A percentile compares a stretch with the other conserved stretches of the same genome.
These are phyloP conservation scores for Mortierella sp. DNA, from an alignment of 371 early-diverging fungal species.

Conservation along the genomic window DNA sequence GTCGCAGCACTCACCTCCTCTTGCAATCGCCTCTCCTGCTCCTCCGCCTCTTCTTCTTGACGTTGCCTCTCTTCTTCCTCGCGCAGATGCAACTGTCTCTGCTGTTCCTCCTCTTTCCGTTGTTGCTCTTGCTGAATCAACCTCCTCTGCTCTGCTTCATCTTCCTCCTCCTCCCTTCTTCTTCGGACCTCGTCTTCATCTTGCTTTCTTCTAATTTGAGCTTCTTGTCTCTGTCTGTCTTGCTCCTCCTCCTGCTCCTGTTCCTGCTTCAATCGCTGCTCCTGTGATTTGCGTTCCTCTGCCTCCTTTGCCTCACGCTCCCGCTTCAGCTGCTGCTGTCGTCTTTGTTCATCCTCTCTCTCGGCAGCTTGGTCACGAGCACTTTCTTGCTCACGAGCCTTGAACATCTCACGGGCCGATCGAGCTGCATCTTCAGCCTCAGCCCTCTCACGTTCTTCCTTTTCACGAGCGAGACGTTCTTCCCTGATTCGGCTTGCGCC, in stretches of 20 bases:
- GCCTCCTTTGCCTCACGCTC: slow-evolving; percentile 38
- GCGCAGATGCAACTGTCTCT: slow-evolving; percentile 24
- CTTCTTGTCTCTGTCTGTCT: slow-evolving; percentile 48
- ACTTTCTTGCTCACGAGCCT: slow-evolving; percentile 28
- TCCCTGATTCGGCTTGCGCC: slow-evolving; percentile 31
- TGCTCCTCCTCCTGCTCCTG: slow-evolving; percentile 21
- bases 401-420: slow-evolving; percentile 51
- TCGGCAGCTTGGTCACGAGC: slow-evolving; percentile 33
- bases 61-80: slow-evolving; percentile 44
- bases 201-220: slow-evolving; percentile 21
- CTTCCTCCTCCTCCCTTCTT: slow-evolving; percentile 39
- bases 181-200: slow-evolving; percentile 29
- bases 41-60: slow-evolving; percentile 46
- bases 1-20: slow-evolving; percentile 47
- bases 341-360: slow-evolving; percentile 46
- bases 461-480: slow-evolving; percentile 43
- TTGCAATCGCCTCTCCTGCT: slow-evolving; percentile 41
- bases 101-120: slow-evolving; percentile 29
- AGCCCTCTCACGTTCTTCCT: slow-evolving; percentile 52
- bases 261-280: slow-evolving; percentile 14
- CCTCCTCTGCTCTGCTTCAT: slow-evolving; percentile 7
- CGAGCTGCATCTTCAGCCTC: slow-evolving; percentile 56
- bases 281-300: slow-evolving; percentile 31
- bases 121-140: slow-evolving; percentile 13
- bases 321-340: slow-evolving; percentile 26